Percentiles rank a stretch among this genome's conserved stretches.
These are phyloP conservation scores for Bipolaris cookei DNA, from an alignment of 2,329 filamentous ascomycete species.

Conservation along the genomic window DNA sequence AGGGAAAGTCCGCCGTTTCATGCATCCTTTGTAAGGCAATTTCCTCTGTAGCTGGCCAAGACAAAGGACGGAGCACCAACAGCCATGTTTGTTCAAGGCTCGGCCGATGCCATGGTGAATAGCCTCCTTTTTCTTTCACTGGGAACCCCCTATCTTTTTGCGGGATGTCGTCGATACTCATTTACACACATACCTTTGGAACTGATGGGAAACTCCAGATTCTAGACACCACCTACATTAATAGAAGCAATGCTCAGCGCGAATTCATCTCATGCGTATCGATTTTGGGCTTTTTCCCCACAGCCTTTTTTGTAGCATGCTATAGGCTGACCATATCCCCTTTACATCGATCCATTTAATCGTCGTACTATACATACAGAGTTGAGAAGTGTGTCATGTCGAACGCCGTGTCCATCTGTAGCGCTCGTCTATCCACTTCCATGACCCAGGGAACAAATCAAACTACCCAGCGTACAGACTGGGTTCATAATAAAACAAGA, in stretches of 20 bases:
- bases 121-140: not conserved
- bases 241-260: not conserved
- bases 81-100: not conserved
- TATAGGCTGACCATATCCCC: conserved; percentile 13
- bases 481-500: conserved; percentile 12
- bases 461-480: conserved; percentile 7
- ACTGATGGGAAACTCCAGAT: not conserved
- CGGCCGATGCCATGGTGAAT: conserved; percentile 1
- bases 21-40: not conserved
- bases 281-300: not conserved
- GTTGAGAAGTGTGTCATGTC: conserved; percentile 34
- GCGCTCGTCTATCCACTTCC: conserved; percentile 27
- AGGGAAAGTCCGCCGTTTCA: conserved; percentile 14
- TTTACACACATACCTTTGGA: not conserved
- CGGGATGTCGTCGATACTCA: not conserved
- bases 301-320: conserved; percentile 1
- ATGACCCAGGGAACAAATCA: conserved; percentile 20
- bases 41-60: conserved; percentile 5
- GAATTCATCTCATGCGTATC: not conserved
- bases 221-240: not conserved
- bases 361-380: conserved; percentile 35
- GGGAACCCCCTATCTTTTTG: conserved; percentile 1
- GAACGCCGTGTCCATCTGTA: conserved; percentile 17
- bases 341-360: conserved; percentile 12
- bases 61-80: not conserved